These are phyloP conservation scores for Pseudogymnoascus sp. DNA, from an alignment of 2,329 filamentous ascomycete species.

Conservation along the genomic window DNA sequence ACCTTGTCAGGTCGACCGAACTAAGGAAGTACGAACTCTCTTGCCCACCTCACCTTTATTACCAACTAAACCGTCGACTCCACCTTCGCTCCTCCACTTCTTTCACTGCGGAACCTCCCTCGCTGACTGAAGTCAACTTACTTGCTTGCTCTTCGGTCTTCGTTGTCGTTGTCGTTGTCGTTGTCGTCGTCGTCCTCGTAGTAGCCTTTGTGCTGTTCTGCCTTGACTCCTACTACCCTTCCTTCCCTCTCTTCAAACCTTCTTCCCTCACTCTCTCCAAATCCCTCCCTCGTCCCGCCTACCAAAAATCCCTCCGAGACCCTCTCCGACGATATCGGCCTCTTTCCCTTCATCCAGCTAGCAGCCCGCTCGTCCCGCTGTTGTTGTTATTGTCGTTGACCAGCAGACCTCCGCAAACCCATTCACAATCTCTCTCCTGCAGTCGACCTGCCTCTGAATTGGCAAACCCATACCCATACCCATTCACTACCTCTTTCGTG, in stretches of 20 bases:
- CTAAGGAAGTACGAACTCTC: conserved; percentile 8
- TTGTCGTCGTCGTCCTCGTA: neutral
- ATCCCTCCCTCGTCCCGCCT: neutral
- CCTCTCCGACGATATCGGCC: conserved; percentile 1
- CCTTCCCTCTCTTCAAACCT: neutral
- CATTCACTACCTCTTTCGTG: neutral
- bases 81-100: conserved; percentile 1
- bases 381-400: neutral
- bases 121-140: neutral
- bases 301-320: neutral
- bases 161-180: neutral
- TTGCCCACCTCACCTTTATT: conserved; percentile 3
- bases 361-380: neutral
- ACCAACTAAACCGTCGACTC: neutral
- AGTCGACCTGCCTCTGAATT: neutral
- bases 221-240: neutral
- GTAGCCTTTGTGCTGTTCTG: neutral
- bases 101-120: neutral
- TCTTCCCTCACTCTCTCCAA: neutral
- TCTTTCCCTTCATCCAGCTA: neutral
- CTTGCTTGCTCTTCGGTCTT: neutral
- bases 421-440: neutral
- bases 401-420: conserved; percentile 3
- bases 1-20: conserved; percentile 6
- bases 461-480: neutral